Evolutionary conservation across 1,284 basidiomycete species (phyloP).

Genomic region (Sanghuangporus baumii): DNA sequence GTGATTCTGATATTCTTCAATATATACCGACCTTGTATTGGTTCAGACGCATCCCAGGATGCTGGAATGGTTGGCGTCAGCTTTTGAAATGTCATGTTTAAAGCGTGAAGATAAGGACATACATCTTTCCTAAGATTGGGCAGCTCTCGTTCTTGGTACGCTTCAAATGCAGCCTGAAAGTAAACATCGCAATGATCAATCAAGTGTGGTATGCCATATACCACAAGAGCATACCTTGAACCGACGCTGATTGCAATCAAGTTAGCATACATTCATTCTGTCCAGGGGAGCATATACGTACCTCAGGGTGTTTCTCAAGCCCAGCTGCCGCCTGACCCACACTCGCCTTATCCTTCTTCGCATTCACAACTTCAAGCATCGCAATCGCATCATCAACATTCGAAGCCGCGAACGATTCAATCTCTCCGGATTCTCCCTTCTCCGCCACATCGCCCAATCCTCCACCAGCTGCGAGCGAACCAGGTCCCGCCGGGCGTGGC

Average conservation of each 20-base stretch:
- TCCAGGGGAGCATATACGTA: slow-evolving; percentile 32
- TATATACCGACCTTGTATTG: slow-evolving; percentile 67
- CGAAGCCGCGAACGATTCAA: slow-evolving; percentile 74
- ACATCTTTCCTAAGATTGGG: slow-evolving; percentile 75
- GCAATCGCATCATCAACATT: slow-evolving; percentile 93
- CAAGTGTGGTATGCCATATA: background rate
- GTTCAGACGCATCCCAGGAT: slow-evolving; percentile 77
- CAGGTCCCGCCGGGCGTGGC: slow-evolving; percentile 61
- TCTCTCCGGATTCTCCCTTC: slow-evolving; percentile 31
- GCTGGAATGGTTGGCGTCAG: slow-evolving; percentile 34
- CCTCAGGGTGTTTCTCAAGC: slow-evolving; percentile 93
- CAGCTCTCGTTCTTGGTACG: slow-evolving; percentile 86
- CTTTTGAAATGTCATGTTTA: slow-evolving; percentile 12
- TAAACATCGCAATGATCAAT: slow-evolving; percentile 2
- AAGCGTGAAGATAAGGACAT: slow-evolving; percentile 21
- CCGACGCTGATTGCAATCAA: slow-evolving; percentile 49
- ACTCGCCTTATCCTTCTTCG: slow-evolving; percentile 89
- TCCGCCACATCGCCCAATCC: slow-evolving; percentile 29
- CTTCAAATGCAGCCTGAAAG: slow-evolving; percentile 78
- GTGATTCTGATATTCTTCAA: background rate
- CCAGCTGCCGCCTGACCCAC: slow-evolving; percentile 78
- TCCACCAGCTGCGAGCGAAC: slow-evolving; percentile 72
- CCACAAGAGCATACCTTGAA: slow-evolving; percentile 56
- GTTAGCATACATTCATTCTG: slow-evolving; percentile 9
- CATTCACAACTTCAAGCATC: slow-evolving; percentile 82